These are phyloP conservation scores for Silene uniflora DNA, from an alignment of 148 eudicot species.

Conservation along the genomic window DNA sequence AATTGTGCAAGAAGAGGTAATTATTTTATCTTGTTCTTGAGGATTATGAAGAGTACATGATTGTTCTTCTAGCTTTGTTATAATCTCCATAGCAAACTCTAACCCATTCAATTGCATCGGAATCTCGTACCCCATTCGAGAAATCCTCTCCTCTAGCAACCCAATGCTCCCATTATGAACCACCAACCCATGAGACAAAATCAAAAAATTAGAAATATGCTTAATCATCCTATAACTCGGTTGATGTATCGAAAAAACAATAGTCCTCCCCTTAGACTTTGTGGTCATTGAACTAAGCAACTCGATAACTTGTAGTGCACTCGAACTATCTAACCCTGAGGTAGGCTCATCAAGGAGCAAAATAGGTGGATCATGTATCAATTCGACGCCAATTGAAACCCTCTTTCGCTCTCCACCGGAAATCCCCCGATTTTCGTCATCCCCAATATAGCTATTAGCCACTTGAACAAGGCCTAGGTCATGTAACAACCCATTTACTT, in stretches of 20 bases:
- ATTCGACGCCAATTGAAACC: constrained; percentile 85
- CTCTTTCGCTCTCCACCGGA: constrained; percentile 93
- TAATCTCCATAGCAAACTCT: constrained; percentile 85
- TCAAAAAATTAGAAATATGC: constrained; percentile 59
- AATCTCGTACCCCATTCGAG: constrained; percentile 48
- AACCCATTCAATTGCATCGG: constrained; percentile 72
- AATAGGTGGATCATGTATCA: constrained; percentile 83
- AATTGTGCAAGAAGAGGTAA: constrained; percentile 8
- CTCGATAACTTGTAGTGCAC: constrained; percentile 83
- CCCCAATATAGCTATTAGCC: constrained; percentile 69
- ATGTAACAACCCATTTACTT: constrained; percentile 63
- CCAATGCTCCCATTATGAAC: constrained; percentile 65
- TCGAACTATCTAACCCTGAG: constrained; percentile 84
- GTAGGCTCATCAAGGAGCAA: constrained; percentile 88
- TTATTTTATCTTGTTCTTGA: too few relatives aligned
- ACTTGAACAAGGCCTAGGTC: constrained; percentile 85
- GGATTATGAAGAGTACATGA: too few relatives aligned
- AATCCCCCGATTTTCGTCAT: constrained; percentile 79
- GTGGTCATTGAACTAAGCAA: constrained; percentile 70
- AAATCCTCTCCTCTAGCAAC: constrained; percentile 60
- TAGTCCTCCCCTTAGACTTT: constrained; percentile 47
- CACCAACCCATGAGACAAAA: constrained; percentile 70
- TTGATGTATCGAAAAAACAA: constrained; percentile 84
- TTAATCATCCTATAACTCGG: constrained; percentile 82
- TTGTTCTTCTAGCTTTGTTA: constrained; percentile 47